phyloP scores from a whole-genome alignment of 768 basidiomycete genomes.

The Suillus sp. region DNA sequence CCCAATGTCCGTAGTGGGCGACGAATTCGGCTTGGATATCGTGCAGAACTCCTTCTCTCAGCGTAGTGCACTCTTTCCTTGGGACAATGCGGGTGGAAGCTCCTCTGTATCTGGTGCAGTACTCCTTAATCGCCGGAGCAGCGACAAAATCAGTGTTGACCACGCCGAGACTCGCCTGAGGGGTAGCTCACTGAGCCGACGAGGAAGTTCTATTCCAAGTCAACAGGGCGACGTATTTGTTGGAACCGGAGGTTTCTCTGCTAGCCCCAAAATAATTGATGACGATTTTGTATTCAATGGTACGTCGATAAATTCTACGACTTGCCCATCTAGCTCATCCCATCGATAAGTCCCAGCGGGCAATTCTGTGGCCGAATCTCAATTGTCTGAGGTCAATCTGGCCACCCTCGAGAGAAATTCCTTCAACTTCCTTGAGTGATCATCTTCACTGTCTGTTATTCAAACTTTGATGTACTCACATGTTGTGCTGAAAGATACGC shows the following conservation, averaged over 20 bases:
- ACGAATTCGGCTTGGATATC: conserved; percentile 50
- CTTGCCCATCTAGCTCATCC: conserved; percentile 17
- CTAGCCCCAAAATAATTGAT: conserved; percentile 45
- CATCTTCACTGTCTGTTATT: neutral
- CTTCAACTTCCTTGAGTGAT: conserved; percentile 76
- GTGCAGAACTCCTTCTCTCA: conserved; percentile 53
- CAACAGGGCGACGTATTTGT: conserved; percentile 44
- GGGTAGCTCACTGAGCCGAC: conserved; percentile 55
- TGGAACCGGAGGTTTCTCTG: conserved; percentile 53
- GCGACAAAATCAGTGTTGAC: conserved; percentile 51
- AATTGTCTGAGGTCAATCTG: conserved; percentile 56
- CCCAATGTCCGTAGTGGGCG: conserved; percentile 51
- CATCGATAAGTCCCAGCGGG: conserved; percentile 31
- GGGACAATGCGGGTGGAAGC: conserved; percentile 78
- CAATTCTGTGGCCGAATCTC: conserved; percentile 43
- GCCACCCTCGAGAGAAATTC: conserved; percentile 74
- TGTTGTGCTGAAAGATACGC: conserved; percentile 54
- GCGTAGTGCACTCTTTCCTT: conserved; percentile 74
- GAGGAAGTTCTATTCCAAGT: conserved; percentile 61
- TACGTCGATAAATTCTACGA: conserved; percentile 29
- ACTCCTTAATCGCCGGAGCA: conserved; percentile 35
- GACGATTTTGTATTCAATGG: conserved; percentile 73
- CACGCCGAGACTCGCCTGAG: conserved; percentile 54
- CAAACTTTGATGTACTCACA: conserved; percentile 17
- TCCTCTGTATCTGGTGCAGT: conserved; percentile 50